Base-by-base conservation (phyloP, 1,284 basidiomycete species). In the Sphagnurus paluster region DNA sequence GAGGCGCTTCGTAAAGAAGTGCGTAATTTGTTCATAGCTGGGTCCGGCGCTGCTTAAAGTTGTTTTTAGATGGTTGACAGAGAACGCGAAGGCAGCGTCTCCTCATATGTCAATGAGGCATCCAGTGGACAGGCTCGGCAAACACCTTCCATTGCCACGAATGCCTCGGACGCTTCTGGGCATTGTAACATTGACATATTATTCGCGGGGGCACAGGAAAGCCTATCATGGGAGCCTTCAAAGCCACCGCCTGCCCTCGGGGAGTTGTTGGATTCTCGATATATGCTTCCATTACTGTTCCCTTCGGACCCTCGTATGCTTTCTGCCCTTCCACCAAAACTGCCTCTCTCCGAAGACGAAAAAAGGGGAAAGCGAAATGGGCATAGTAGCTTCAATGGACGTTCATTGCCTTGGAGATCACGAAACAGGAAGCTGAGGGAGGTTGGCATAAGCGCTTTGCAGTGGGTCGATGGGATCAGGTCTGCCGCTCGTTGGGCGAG, bases 281-380 rank as follows among this genome's bases (percentile, higher is more conserved):
- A 90, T 64, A 98, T 98, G 93, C 79, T 98, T 10, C 93, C 92
- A 0, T 76, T 98, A 40, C 74, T 85, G 13, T 79, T 97, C 37
- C 94, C 94, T 3, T 82, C 82, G 3, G 82, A 91, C 56, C 84
- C 87, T 23, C 79, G 79, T 20, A 77, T 88, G 60, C 75, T 98
- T 10, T 80, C 87, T 14, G 93, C 91, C 3, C 67, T 79, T 9
- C 82, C 87, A 0, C 73, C 65, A 40, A 79, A 73, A 56, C 65
- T 62, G 25, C 48, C 67, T 13, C 56, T 69, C 11, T 54, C 66
- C 42, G 69, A 72, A 14, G 69, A 71, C 29, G 62, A 64, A 30
- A 54, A 36, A 19, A 63, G 28, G 32, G 52, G 58, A 11, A 52
- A 44, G 23, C 54, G 48, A 44, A 44, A 54, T 34, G 25, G n/a